Evolutionary conservation across 805 yeast genomes (phyloP), one percentile per base, ranked within the genome.

Genomic region (Teunomyces funiuensis): DNA sequence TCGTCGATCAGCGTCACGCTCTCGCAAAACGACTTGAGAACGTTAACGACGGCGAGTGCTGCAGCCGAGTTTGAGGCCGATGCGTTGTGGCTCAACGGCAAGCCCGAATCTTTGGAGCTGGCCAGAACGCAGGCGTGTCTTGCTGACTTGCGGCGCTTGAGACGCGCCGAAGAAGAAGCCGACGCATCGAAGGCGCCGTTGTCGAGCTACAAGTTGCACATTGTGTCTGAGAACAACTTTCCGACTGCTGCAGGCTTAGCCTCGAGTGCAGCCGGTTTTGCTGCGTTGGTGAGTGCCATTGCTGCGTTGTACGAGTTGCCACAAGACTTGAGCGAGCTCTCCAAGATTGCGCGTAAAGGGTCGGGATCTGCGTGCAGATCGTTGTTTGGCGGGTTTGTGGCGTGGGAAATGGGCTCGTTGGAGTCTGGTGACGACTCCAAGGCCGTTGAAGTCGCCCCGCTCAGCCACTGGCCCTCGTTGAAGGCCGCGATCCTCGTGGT

Each of bases 231-330:
- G 60, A 93, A 93, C 71, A 93, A 93, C 68, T 93, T 93, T 75
- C 99, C 99, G 39, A 93, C 99, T 18, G 99, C 99, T 23, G 99
- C 99, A 5, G 99, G 99, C 2, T 76, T 93, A 53, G 99, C 99
- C 0, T 88, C 97, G 1, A 85, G 96, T 4, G 99, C 99, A 10
- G 98, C 99, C 7, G 99, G 99, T 0, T 91, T 89, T 65, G 97
- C 99, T 26, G 99, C 99, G 7, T 74, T 93, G 46, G 95, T 91
- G 16, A 79, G 79, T 37, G 87, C 97, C n/a, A 80, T 93, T 57
- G 89, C 98, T 13, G 78, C 77, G 57, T 73, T 93, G 44, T 93
- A 84, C 69, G 65, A 86, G 63, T 79, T 93, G 45, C 95, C 96
- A n/a, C 85, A 86, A 57, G 78, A 85, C 46, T 73, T 78, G 57